Conservation (phyloP, 352 stramenopile genomes). For the Phytophthora sp. region DNA sequence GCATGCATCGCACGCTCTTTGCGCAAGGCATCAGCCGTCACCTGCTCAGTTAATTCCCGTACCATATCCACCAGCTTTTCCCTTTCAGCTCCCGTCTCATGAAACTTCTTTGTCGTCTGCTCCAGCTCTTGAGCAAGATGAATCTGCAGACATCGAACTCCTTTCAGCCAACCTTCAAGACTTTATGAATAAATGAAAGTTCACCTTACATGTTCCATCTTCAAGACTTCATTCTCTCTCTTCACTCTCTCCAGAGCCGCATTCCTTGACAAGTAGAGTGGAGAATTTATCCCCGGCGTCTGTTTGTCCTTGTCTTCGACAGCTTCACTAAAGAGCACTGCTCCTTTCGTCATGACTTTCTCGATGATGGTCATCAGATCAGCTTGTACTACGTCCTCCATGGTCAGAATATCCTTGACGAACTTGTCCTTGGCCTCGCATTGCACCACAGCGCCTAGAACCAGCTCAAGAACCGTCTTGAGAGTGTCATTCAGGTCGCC, state of each 20-base stretch:
- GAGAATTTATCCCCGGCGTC: constrained; percentile 22
- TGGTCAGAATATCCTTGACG: constrained; percentile 69
- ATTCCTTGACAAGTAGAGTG: constrained; percentile 54
- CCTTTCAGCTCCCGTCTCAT: constrained; percentile 40
- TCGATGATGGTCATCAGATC: constrained; percentile 78
- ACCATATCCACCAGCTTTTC: constrained; percentile 39
- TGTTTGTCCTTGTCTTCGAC: constrained; percentile 6
- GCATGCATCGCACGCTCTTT: constrained; percentile 58
- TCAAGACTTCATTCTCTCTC: constrained; percentile 65
- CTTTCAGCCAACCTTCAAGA: background rate
- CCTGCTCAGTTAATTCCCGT: constrained; percentile 45
- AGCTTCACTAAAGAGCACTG: background rate
- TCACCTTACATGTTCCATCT: constrained; percentile 61
- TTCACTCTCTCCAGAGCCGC: constrained; percentile 51
- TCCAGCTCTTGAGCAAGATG: constrained; percentile 47
- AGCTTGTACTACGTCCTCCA: constrained; percentile 63
- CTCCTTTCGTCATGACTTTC: constrained; percentile 42
- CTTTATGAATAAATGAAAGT: too few relatives aligned
- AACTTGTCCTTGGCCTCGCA: constrained; percentile 60
- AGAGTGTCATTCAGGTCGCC: constrained; percentile 23
- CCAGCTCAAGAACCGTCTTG: constrained; percentile 43
- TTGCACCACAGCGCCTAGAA: constrained; percentile 62
- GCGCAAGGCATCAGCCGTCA: constrained; percentile 59
- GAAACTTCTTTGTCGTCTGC: constrained; percentile 25
- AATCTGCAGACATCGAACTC: constrained; percentile 31